phyloP scores from a whole-genome alignment of 2,329 filamentous ascomycete genomes.

The Periconia sp. region DNA sequence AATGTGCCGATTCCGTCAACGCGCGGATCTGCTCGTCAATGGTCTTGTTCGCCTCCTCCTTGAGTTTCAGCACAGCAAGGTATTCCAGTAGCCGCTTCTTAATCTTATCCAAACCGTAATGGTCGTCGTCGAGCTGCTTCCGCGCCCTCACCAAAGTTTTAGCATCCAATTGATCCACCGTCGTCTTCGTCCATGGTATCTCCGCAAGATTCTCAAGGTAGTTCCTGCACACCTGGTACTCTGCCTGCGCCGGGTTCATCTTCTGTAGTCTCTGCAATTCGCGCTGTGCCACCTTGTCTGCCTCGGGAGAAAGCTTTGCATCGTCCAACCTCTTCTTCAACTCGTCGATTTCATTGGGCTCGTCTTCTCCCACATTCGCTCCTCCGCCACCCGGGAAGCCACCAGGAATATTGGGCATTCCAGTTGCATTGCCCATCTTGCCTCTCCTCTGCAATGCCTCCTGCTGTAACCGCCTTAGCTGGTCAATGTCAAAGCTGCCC shows the following conservation, averaged over 20 bases:
- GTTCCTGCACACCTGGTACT: constrained; percentile 90
- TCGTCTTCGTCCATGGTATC: constrained; percentile 86
- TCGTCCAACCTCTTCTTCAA: constrained; percentile 83
- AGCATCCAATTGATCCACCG: constrained; percentile 80
- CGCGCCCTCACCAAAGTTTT: constrained; percentile 78
- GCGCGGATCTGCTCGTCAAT: constrained; percentile 74
- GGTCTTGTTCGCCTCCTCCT: constrained; percentile 84
- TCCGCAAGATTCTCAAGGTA: constrained; percentile 93
- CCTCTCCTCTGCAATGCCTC: constrained; percentile 43
- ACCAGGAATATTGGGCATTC: constrained; percentile 44
- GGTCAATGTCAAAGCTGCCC: constrained; percentile 47
- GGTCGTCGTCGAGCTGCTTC: constrained; percentile 91
- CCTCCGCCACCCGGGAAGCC: constrained; percentile 47
- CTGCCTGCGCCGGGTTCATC: constrained; percentile 94
- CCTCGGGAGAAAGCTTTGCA: constrained; percentile 79
- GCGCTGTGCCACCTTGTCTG: constrained; percentile 84
- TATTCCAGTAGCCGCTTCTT: constrained; percentile 97
- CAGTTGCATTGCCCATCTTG: constrained; percentile 29
- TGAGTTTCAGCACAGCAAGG: constrained; percentile 90
- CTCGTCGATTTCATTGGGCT: constrained; percentile 87
- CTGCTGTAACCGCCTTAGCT: constrained; percentile 46
- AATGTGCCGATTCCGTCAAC: constrained; percentile 48
- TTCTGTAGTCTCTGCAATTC: constrained; percentile 87
- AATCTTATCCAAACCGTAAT: constrained; percentile 94
- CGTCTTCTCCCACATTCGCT: constrained; percentile 65